Evolutionary conservation across 345 rosid species (phyloP).

Genomic region (Euphorbia tirucalli): DNA sequence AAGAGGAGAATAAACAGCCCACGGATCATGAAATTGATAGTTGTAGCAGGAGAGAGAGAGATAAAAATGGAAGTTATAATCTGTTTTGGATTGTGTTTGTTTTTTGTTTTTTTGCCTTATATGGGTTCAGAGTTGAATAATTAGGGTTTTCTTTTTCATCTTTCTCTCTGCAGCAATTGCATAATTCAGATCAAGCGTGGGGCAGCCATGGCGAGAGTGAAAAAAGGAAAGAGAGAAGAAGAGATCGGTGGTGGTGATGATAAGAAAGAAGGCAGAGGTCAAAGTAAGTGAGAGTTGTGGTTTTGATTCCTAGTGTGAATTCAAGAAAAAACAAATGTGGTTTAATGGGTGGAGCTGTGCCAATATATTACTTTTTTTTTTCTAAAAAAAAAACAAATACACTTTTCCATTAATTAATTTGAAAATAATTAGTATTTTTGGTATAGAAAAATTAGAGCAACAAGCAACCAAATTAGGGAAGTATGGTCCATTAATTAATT

Average conservation of each 20-base stretch:
- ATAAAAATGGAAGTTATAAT: slow-evolving; percentile 5
- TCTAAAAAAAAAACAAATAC: background rate
- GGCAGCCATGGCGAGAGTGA: slow-evolving; percentile 11
- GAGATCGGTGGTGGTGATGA: slow-evolving; percentile 13
- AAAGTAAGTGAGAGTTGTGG: slow-evolving; percentile 28
- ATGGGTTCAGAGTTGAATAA: slow-evolving; percentile 7
- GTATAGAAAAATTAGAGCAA: slow-evolving; percentile 27
- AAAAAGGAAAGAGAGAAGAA: background rate
- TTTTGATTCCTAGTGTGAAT: slow-evolving; percentile 36
- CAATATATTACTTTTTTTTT: background rate
- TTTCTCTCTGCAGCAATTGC: background rate
- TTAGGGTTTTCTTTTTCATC: slow-evolving; percentile 27
- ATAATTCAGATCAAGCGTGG: slow-evolving; percentile 24
- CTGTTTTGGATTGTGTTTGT: background rate
- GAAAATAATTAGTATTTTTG: background rate
- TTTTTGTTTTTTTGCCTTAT: slow-evolving; percentile 16
- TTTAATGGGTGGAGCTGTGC: background rate
- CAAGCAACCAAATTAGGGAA: slow-evolving; percentile 39
- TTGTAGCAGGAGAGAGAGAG: slow-evolving; percentile 16
- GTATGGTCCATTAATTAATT: slow-evolving; percentile 27
- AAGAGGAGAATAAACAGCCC: slow-evolving; percentile 30
- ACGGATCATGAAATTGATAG: slow-evolving; percentile 29
- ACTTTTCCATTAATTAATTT: background rate
- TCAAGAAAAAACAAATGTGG: slow-evolving; percentile 7
- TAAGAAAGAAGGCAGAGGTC: slow-evolving; percentile 16